Evolutionary conservation across 1,284 basidiomycete species (phyloP), one percentile per base, ranked within the genome.

Genomic region (Fomitopsis betulina): DNA sequence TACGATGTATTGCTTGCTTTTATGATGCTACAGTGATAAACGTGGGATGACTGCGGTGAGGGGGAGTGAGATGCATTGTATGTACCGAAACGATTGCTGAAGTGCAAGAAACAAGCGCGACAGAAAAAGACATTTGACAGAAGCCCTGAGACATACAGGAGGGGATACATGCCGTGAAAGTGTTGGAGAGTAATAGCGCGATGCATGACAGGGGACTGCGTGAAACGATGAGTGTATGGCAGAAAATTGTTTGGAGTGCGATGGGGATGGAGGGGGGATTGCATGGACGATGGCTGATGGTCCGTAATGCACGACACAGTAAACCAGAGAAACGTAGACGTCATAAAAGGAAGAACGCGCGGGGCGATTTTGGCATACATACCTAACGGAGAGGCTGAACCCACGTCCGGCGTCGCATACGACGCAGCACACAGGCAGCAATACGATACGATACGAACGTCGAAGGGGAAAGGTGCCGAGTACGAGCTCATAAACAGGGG

Each of bases 391-490:
- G 25, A 30, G 45, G 45, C 45, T 47, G 45, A 4, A 47, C 45
- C 25, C 7, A 25, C 13, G 25, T 15, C 13, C 27, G 19, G 12
- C 40, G 38, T 32, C 40, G 40, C 21, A 30, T 45, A 33, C 37
- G 21, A 43, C 53, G 23, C 21, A 13, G 42, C 21, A 10, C 25
- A 21, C 45, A 47, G 45, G 25, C 37, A 30, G 52, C 37, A 40
- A 38, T 38, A 53, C 52, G 39, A 39, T 40, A 40, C 23, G 45
- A 47, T 47, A 35, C 73, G 74, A 58, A 79, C 75, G 66, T 82
- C 25, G 45, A 47, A 47, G 12, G 45, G 23, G 25, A 47, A 27
- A 25, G 17, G 25, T 15, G 23, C 6, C 13, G 27, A 43, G 10
- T 2, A 9, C 8, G 8, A 19, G 13, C 39, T 5, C 10, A 13